A percentile compares a stretch with the other conserved stretches of the same genome.
phyloP scores from a whole-genome alignment of 257 asterid species.

The Henckelia pumila region DNA sequence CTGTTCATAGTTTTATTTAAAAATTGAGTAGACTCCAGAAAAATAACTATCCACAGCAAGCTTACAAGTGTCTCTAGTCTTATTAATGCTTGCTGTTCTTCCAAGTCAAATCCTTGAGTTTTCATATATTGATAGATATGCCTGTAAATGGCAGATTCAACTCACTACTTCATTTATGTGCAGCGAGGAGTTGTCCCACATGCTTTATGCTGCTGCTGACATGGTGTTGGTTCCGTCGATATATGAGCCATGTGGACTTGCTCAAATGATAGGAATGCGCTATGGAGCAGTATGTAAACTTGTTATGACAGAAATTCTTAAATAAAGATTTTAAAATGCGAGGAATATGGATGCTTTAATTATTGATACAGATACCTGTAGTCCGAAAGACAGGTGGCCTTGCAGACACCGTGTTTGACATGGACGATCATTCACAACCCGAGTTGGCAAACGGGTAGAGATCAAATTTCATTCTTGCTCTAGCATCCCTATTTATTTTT shows the following conservation, averaged over 20 bases:
- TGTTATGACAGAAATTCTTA: conserved; percentile 1
- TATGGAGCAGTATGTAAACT: conserved; percentile 73
- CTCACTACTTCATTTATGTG: conserved; percentile 12
- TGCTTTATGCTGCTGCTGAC: conserved; percentile 93
- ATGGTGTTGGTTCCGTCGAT: conserved; percentile 91
- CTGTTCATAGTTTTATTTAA: too few species aligned
- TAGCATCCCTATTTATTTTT: background rate
- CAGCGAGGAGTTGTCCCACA: conserved; percentile 94
- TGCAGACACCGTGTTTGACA: conserved; percentile 84
- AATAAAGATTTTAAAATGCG: background rate
- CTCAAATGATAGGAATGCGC: conserved; percentile 96
- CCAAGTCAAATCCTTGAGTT: background rate
- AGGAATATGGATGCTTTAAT: conserved; percentile 1
- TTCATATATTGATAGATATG: background rate
- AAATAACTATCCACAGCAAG: too few species aligned
- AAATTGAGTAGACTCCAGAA: too few species aligned
- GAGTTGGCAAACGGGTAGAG: conserved; percentile 68
- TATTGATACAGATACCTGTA: conserved; percentile 60
- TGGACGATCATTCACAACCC: conserved; percentile 60
- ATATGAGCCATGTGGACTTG: conserved; percentile 91
- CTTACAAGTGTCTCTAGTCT: background rate
- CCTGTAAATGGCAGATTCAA: background rate
- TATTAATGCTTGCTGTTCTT: background rate
- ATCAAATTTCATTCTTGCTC: conserved; percentile 4
- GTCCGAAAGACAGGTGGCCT: conserved; percentile 92